Base-by-base conservation (phyloP, 1,284 basidiomycete species). In the Fomitopsis palustris region DNA sequence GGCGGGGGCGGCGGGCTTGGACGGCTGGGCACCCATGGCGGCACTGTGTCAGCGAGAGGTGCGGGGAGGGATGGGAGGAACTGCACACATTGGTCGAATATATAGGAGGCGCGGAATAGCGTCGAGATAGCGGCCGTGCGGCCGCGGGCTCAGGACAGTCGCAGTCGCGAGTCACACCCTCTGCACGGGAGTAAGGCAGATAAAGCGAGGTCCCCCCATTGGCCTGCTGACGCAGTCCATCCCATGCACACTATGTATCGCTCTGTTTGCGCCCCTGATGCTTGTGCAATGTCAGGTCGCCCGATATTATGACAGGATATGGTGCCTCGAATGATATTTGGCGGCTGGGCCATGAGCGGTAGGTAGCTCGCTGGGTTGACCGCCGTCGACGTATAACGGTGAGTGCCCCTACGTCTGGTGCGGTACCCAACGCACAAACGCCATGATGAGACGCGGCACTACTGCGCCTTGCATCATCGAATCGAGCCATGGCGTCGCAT, bases 1-100 rank as follows among this genome's bases (percentile, higher is more conserved):
- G 35, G 70, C 67, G 38, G 64, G 45, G 55, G 60, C 17, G 35
- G 52, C 16, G 41, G 75, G 65, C 66, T 79, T 81, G 61, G 84
- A 86, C 39, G 76, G 66, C 62, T 77, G 65, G 61, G 83, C 77
- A 51, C 85, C 84, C 85, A 86, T 87, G 67, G 64, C 70, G 61
- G 39, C 52, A 12, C n/a, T n/a, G 54, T 17, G 53, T 47, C 23
- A 55, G 57, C 39, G 25, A 33, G 52, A n/a, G 41, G 14, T 9
- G 12, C n/a, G 8, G 14, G 54, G 54, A 39, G 38, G 17, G 6
- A 25, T 9, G 16, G 43, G 41, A 17, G 39, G n/a, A 19, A 16
- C 31, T 19, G 23, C 55, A 35, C 35, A 16, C 43, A 27, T 27
- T 4, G 10, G 25, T n/a, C 27, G 31, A 19, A 33, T 43, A 43